Evolutionary conservation across 1,139 yeast genomes (phyloP), one percentile per base, ranked within the genome.

Genomic region (Diutina siamensis): DNA sequence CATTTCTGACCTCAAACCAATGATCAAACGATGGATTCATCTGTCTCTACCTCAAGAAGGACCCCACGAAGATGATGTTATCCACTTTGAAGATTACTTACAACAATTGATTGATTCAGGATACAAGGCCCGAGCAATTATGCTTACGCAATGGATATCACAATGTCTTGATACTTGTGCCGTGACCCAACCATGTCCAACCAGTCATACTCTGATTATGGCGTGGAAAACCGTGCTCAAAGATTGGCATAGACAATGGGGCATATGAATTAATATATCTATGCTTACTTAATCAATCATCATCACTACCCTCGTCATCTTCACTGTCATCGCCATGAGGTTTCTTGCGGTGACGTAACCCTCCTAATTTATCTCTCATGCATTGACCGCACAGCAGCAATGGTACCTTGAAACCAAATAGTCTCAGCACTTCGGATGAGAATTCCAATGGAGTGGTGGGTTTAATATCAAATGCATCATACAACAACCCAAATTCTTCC

Each of bases 41-140:
- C 59, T 61, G 44, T 68, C 80, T 0, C 48, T 69, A 3, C 51
- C 58, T n/a, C 65, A 61, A 28, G 63, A 62, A 28, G 83, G 84
- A 0, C 88, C 89, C 0, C 81, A 78, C 53, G 55, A 53, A 3
- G 81, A 73, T 33, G 92, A 83, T 54, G 60, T 78, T 2, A 52
- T 53, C 1, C 53, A 68, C 12, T 74, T 78, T 48, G 56, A 50
- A 1, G 49, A 48, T 0, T 67, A 64, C 50, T 44, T 68, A 9
- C 44, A 47, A 18, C 49, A 48, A 15, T 50, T 67, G 35, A 47
- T 60, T 20, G 44, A 48, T 1, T 56, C 54, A 35, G 53, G 54
- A 8, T 20, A 17, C 17, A 8, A 19, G 27, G 21, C 32, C 1
- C 25, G 25, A 20, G 42, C 32, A n/a, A 8, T 4, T 4, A 10